Evolutionary conservation across 2,329 filamentous ascomycete genomes (phyloP).

Genomic region (Fusarium domesticum): DNA sequence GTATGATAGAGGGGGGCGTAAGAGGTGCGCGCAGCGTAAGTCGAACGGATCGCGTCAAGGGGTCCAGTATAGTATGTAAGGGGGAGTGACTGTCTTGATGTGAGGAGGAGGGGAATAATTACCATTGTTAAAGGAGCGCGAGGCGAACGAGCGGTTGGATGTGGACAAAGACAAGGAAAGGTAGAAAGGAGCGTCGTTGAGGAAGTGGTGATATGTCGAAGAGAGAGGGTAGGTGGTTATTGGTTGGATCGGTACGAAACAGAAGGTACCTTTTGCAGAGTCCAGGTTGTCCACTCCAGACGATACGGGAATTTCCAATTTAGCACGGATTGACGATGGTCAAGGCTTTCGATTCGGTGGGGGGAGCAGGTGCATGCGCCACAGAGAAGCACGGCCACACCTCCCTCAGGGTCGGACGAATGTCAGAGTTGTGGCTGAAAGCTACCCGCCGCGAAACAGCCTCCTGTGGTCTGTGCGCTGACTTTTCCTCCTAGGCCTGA

Average conservation of each 20-base stretch:
- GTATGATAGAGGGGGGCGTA: constrained; percentile 14
- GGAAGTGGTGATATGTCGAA: constrained; percentile 2
- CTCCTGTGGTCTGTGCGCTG: constrained; percentile 20
- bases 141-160: constrained; percentile 16
- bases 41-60: constrained; percentile 17
- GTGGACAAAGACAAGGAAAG: constrained; percentile 5
- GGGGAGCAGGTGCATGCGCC: too few relatives aligned
- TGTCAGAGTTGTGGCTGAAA: background rate
- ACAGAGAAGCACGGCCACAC: constrained; percentile 16
- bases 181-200: constrained; percentile 24
- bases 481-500: constrained; percentile 26
- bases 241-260: constrained; percentile 15
- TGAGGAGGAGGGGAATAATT: constrained; percentile 3
- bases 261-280: constrained; percentile 14
- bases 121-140: constrained; percentile 27
- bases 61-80: constrained; percentile 14
- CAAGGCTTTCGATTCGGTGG: too few relatives aligned
- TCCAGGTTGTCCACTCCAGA: constrained; percentile 24
- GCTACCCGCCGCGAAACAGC: constrained; percentile 4
- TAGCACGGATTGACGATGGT: constrained; percentile 19
- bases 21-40: constrained; percentile 1
- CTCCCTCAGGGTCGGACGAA: too few relatives aligned
- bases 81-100: background rate
- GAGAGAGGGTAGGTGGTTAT: constrained; percentile 3
- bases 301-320: too few relatives aligned